Base-by-base conservation (phyloP, 345 rosid species). In the Camelina laxa region DNA sequence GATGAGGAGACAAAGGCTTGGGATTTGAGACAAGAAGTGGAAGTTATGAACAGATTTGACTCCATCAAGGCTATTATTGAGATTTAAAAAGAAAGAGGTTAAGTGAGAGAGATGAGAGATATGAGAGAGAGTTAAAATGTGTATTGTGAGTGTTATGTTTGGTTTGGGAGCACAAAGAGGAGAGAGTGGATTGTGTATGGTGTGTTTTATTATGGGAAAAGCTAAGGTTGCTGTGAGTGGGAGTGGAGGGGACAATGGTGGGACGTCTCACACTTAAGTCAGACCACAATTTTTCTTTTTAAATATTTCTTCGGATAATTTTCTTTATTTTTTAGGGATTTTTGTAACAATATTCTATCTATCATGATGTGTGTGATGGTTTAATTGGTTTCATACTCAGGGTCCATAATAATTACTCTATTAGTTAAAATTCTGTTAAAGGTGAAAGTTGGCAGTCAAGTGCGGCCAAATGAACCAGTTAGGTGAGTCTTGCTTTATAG, bases 181-280 rank as follows among this genome's bases (percentile, higher is more conserved):
- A 60, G 67, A 59, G 82, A 65, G 70, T 55, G 65, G 76, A 35
- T 41, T 69, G 76, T 59, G 72, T 50, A 30, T 57, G 56, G 68
- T 77, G 72, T 77, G 87, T 82, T 76, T 76, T 70, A 77, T 84
- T 81, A 83, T 84, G 84, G 84, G 79, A 84, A 86, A 88, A 83
- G 87, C 81, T 74, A 81, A 80, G 89, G 54, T 75, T 82, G 79
- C 75, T 67, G 69, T 41, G 81, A 74, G 81, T 70, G 83, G 49
- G 65, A 72, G 77, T 72, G 79, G 83, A 69, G 81, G 85, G 82
- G 86, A 80, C 84, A 75, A 60, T 80, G 89, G 82, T 81, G 88
- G 84, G 80, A 81, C 76, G 82, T 78, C 83, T 86, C 85, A 84
- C 84, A 79, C 77, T 76, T 66, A 73, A 60, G 74, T 72, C 77